phyloP scores from a whole-genome alignment of 805 yeast genomes.

The Monosporozyma solicola region DNA sequence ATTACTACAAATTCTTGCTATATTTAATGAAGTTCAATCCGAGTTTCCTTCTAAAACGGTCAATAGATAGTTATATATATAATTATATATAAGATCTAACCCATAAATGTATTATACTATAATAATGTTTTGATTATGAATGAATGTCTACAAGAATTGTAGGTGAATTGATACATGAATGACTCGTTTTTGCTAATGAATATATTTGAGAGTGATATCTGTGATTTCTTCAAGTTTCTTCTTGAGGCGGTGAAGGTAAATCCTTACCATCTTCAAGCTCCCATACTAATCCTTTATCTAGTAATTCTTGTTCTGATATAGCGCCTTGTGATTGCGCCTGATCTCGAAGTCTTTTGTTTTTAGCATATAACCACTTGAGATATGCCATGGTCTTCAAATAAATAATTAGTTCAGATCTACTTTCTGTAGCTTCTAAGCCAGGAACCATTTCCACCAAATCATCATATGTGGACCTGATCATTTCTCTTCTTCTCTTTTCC shows the following conservation, averaged over 20 bases:
- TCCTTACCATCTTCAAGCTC: background rate
- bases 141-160: background rate
- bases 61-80: background rate
- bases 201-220: background rate
- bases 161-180: background rate
- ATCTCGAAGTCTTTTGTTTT: conserved; percentile 39
- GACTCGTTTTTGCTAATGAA: background rate
- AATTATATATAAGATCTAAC: background rate
- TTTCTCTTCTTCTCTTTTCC: conserved; percentile 80
- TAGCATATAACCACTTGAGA: conserved; percentile 41
- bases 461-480: conserved; percentile 76
- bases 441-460: conserved; percentile 70
- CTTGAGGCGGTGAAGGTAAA: background rate
- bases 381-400: conserved; percentile 55
- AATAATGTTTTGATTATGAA: background rate
- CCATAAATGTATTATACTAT: background rate
- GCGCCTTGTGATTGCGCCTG: conserved; percentile 22
- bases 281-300: background rate
- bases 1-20: background rate
- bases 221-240: background rate
- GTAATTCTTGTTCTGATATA: background rate
- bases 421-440: conserved; percentile 54
- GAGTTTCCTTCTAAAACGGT: background rate
- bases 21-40: background rate
- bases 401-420: conserved; percentile 71